Conservation (phyloP, 371 early-diverging fungal genomes). For the Saksenaea oblongispora region DNA sequence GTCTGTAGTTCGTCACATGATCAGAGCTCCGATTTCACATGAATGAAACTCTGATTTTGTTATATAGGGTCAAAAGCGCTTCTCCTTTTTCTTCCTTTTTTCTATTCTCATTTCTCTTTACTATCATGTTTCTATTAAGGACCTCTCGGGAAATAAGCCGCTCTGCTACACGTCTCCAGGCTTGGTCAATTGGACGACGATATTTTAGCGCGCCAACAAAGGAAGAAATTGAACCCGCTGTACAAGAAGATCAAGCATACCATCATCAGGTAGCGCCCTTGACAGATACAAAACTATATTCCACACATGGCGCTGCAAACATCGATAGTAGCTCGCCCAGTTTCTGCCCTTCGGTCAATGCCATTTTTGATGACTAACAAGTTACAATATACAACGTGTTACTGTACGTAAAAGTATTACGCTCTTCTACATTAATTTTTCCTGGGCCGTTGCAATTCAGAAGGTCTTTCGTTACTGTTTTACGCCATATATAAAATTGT, state of each 20-base stretch:
- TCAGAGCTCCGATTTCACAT: no score
- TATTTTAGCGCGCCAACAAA: neutral
- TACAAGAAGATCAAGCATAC: slow-evolving; percentile 13
- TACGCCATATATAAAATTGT: no score
- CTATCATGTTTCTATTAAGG: neutral
- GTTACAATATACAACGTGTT: no score
- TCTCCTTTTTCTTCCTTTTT: neutral
- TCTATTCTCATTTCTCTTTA: neutral
- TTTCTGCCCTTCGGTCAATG: slow-evolving; percentile 43
- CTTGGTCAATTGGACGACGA: neutral
- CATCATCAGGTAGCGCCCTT: slow-evolving; percentile 37
- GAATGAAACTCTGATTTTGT: neutral
- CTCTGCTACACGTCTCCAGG: neutral
- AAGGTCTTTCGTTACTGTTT: no score
- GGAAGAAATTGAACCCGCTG: slow-evolving; percentile 2
- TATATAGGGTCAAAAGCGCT: neutral
- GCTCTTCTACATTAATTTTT: no score
- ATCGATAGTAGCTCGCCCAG: slow-evolving; percentile 1
- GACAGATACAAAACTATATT: slow-evolving; percentile 27
- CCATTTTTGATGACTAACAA: slow-evolving; percentile 33
- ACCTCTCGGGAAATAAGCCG: neutral
- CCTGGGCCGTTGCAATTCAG: no score
- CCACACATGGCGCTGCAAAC: slow-evolving; percentile 19
- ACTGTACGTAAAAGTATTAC: no score
- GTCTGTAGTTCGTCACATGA: no score